Base-by-base conservation (phyloP, 2,329 filamentous ascomycete genomes). In the Trichophyton equinum region DNA sequence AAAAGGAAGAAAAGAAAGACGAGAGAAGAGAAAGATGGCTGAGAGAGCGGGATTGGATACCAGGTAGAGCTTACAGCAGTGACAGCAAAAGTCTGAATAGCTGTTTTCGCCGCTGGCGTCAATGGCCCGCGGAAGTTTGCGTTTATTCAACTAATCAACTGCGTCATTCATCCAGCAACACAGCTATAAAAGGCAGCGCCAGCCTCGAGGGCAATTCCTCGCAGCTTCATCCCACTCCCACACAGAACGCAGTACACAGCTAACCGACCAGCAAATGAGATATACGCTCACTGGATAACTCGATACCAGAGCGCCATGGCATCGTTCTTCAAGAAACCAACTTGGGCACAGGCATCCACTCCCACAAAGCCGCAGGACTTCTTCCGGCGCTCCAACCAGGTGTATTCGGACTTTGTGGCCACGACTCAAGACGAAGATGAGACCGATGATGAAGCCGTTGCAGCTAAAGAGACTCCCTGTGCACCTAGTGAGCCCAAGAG, bases 291-390 rank as follows among this genome's bases (percentile, higher is more conserved):
- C 8, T 25, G 2, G 4, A 44, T 18, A 44, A 44, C 6, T n/a
- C n/a, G 7, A 51, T 22, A 51, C 20, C 46, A 51, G 13, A 51
- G 46, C 11, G 38, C 13, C 11, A 51, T 51, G 46, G 25, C 20
- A 11, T 51, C 76, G 73, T 75, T 76, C 44, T 85, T 85, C 72
- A 83, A 79, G 58, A 81, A 80, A 64, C 77, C 80, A 55, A 71
- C 75, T 22, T 81, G 78, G 77, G 76, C 78, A n/a, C 71, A 68
- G 27, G 68, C 73, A 33, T 73, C 76, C 62, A 55, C 18, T n/a
- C 44, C 59, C 68, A 72, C n/a, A 5, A 57, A 71, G 30, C 65
- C 67, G 8, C 46, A 72, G 11, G 75, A 78, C 9, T 77, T 81
- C 62, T 82, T 81, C 65, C 77, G 76, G 44, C 76, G 78, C 58